phyloP scores from a whole-genome alignment of 805 yeast species.

The Saturnispora ahearnii region DNA sequence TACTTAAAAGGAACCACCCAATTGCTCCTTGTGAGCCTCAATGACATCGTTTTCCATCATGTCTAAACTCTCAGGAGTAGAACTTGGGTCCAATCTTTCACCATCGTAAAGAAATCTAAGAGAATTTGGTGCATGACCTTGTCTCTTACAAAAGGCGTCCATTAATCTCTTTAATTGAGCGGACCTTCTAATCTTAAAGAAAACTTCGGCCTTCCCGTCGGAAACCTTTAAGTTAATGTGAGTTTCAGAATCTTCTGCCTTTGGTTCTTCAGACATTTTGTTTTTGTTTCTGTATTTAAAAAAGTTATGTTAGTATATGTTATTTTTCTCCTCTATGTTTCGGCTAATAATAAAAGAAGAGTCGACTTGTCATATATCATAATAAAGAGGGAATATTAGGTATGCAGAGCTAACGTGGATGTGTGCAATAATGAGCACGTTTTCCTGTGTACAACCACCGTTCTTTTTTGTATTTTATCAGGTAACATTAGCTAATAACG shows the following conservation, averaged over 20 bases:
- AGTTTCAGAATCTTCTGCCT: conserved; percentile 38
- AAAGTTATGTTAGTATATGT: neutral
- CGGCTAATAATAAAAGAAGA: neutral
- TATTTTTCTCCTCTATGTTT: neutral
- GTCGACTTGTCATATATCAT: too few relatives aligned
- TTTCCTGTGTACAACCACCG: neutral
- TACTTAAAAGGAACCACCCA: conserved; percentile 41
- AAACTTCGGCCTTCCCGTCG: conserved; percentile 89
- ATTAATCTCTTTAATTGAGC: conserved; percentile 90
- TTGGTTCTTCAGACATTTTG: conserved; percentile 32
- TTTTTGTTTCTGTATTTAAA: neutral
- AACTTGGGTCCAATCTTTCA: conserved; percentile 75
- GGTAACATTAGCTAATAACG: neutral
- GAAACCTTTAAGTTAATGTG: conserved; percentile 92
- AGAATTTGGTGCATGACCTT: conserved; percentile 77
- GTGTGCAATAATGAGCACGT: neutral
- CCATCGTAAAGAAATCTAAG: conserved; percentile 92
- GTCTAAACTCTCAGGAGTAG: conserved; percentile 88
- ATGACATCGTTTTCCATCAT: conserved; percentile 94
- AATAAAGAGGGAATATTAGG: neutral
- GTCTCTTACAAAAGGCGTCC: conserved; percentile 98
- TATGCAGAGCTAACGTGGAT: neutral
- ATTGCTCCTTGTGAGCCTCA: conserved; percentile 96
- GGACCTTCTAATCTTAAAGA: conserved; percentile 86
- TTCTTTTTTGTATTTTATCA: neutral